Evolutionary conservation across 305 asterid species (phyloP), one percentile per base, ranked within the genome.

Genomic region (Rubia balearica): DNA sequence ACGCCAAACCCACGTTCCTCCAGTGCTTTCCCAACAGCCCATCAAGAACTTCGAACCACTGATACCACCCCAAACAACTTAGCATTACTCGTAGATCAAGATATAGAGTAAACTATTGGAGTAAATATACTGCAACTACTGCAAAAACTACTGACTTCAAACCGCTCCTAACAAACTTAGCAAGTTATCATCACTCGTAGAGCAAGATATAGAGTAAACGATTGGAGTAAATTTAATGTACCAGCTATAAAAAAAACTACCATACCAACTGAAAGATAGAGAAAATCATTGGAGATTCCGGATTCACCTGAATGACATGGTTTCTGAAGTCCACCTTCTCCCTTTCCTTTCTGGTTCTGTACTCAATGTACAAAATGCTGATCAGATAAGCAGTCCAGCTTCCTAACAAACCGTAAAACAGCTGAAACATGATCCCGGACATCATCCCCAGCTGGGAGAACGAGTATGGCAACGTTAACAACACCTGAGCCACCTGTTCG

Each of bases 31-130:
- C 98, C 22, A 92, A 83, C 49, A 92, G 76, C 66, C 98, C 98
- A 78, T 92, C 98, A 40, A 92, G 83, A 61, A 92, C 98, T 84
- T 92, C 98, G 59, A 90, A 92, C 98, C 98, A 92, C 98, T 92
- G 79, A 13, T 1, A 30, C 33, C 33, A 30, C 33, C 3, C 3
- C 33, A 30, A 30, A 30, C 33, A 30, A 30, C 33, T 30, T 30
- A 30, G 3, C 33, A 30, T 30, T 30, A 30, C 33, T 30, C 1
- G 33, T 30, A 30, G 33, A 30, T n/a, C n/a, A n/a, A n/a, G n/a
- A n/a, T n/a, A n/a, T n/a, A n/a, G n/a, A n/a, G 33, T 30, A 30
- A 30, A 30, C 33, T 1, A 30, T 30, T 30, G 33, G 33, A 30
- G 33, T 30, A 30, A 30, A 30, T 30, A 30, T 3, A 30, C 33